Conservation (phyloP, 306 rosid species). For the Betula pendula region DNA sequence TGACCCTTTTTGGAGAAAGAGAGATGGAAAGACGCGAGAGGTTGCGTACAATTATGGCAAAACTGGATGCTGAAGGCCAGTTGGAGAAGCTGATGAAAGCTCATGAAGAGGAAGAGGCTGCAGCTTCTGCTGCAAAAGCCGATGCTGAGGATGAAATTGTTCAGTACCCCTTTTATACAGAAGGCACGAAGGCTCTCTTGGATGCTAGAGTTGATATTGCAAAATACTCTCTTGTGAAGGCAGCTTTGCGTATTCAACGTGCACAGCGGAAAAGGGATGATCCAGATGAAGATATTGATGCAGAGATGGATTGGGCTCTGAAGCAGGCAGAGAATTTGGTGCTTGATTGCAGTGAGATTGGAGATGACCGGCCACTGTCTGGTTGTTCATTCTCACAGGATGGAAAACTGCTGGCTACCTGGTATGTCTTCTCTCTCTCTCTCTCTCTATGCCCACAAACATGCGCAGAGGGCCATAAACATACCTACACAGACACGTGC, state of each 20-base stretch:
- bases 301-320: conserved; percentile 80
- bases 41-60: conserved; percentile 75
- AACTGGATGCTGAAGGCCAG: conserved; percentile 80
- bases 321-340: conserved; percentile 65
- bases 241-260: conserved; percentile 72
- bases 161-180: conserved; percentile 85
- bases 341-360: conserved; percentile 89
- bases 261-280: conserved; percentile 81
- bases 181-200: conserved; percentile 68
- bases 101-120: conserved; percentile 86
- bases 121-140: conserved; percentile 55
- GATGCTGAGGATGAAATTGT: conserved; percentile 68
- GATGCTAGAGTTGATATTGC: conserved; percentile 76
- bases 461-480: too few relatives aligned
- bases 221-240: conserved; percentile 60
- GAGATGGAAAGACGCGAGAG: conserved; percentile 96
- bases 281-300: conserved; percentile 92
- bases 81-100: conserved; percentile 81
- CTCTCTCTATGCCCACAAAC: too few relatives aligned
- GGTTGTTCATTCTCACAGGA: conserved; percentile 82
- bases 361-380: conserved; percentile 93
- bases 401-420: conserved; percentile 77
- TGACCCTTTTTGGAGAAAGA: conserved; percentile 87
- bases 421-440: conserved; percentile 4
- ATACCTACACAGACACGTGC: too few relatives aligned